phyloP scores from a whole-genome alignment of 139 green algal genomes.

The Chlorella sp. region DNA sequence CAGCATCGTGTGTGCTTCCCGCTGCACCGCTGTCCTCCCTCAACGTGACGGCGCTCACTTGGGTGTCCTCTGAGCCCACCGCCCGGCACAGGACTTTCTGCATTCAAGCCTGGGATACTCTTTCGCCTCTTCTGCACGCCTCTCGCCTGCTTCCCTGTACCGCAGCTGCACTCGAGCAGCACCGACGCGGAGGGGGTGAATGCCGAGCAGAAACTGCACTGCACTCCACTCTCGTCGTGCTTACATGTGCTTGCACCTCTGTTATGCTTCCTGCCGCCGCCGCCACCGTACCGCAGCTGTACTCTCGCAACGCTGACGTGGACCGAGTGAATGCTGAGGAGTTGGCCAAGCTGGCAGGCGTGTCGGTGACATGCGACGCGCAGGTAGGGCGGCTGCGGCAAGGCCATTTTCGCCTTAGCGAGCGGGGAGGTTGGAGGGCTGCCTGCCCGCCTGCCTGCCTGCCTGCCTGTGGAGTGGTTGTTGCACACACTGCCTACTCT shows the following conservation, averaged over 20 bases:
- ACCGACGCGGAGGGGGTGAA: constrained; percentile 71
- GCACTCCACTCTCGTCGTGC: not conserved
- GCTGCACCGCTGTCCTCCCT: too few relatives aligned
- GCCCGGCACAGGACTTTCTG: not conserved
- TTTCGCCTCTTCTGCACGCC: not conserved
- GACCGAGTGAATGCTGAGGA: constrained; percentile 62
- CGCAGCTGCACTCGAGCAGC: constrained; percentile 63
- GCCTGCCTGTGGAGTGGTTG: too few relatives aligned
- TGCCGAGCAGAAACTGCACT: constrained; percentile 46
- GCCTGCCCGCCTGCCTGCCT: too few relatives aligned
- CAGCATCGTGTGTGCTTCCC: too few relatives aligned
- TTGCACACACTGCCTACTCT: too few relatives aligned
- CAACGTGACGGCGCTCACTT: not conserved
- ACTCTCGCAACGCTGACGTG: constrained; percentile 71
- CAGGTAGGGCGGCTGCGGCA: not conserved
- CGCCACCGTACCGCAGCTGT: constrained; percentile 46
- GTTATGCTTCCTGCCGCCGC: not conserved
- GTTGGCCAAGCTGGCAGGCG: constrained; percentile 48
- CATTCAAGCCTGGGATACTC: not conserved
- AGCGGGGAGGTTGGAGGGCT: too few relatives aligned
- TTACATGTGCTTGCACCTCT: not conserved
- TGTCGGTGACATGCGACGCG: not conserved
- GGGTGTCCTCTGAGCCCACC: not conserved
- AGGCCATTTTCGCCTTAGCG: too few relatives aligned
- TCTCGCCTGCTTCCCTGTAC: not conserved